Base-by-base conservation (phyloP, 108 stramenopile species). In the Mediolabrus comicus region DNA sequence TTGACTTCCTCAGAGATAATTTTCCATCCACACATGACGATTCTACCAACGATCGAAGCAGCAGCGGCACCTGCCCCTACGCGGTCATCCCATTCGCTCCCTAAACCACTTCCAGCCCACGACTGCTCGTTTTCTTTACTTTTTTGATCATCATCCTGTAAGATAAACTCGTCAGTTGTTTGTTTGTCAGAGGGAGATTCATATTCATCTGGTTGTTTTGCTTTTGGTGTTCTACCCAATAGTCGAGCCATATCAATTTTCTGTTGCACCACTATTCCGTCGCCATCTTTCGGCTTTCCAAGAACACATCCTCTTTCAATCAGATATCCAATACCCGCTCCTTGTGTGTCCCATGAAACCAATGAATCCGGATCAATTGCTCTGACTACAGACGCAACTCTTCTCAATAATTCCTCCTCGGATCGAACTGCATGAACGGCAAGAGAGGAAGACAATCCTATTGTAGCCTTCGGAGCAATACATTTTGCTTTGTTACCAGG, bases 51-150 rank as follows among this genome's bases (percentile, higher is more conserved):
- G 53, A 92, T 88, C 0, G 91, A 92, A 24, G 93, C 79, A 30
- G 93, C 90, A 43, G 90, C 93, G 66, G 87, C 89, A 12, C 94
- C 94, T 14, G 94, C 89, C 4, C 94, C 94, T n/a, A 95, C 94
- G 7, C 84, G 55, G 8, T 95, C 94, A 59, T 95, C 94, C 94
- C 94, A 95, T 58, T 95, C 94, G 52, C 59, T 41, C 1, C 94
- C 94, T 57, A 95, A 71, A 10, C 89, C 94, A 83, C 87, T 89
- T 13, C 94, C 94, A 43, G 68, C 66, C 84, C 83, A 95, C 26
- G 59, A 32, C 7, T 82, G 72, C 61, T 79, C 57, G n/a, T 65
- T 75, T 24, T 63, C 59, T 53, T 59, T 30, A 26, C 53, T 72
- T 8, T 73, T 36, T 36, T 60, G 56, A 13, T 61, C 78, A 31